Conservation (phyloP, 306 rosid genomes). For the Lathyrus tuberosus region DNA sequence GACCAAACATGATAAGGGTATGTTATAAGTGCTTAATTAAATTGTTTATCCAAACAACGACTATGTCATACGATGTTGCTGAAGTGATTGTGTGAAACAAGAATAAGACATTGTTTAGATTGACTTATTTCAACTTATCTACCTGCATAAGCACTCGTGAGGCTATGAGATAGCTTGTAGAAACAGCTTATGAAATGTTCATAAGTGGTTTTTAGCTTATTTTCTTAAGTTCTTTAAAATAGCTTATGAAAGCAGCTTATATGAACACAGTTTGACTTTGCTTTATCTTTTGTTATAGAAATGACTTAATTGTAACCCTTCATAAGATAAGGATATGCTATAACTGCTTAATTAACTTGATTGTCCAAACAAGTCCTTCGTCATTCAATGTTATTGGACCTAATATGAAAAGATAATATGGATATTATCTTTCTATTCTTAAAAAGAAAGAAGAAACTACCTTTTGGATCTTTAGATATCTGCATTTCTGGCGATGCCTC, state of each 20-base stretch:
- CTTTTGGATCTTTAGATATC: conserved; percentile 54
- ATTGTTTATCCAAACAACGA: too few relatives aligned
- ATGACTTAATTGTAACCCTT: not conserved
- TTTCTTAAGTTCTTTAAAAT: too few relatives aligned
- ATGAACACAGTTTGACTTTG: not conserved
- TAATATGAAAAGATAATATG: conserved; percentile 3
- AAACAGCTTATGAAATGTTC: too few relatives aligned
- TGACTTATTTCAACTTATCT: too few relatives aligned
- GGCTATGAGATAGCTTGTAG: too few relatives aligned
- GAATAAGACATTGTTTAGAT: too few relatives aligned
- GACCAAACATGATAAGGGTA: not conserved
- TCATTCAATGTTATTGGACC: conserved; percentile 18
- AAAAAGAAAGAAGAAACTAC: conserved; percentile 45
- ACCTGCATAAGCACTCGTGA: not conserved
- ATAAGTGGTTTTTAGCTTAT: too few relatives aligned
- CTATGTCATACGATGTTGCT: too few relatives aligned
- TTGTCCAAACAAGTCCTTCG: not conserved
- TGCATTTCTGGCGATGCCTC: conserved; percentile 61
- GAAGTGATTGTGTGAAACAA: too few relatives aligned
- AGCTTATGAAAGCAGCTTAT: not conserved
- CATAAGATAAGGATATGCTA: not conserved
- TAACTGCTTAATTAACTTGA: not conserved
- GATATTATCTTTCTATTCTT: conserved; percentile 13
- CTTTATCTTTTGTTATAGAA: not conserved
- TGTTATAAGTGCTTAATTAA: not conserved